These are phyloP conservation scores for Debaryomyces psychrophilus DNA, from an alignment of 1,139 yeast species.

Conservation along the genomic window DNA sequence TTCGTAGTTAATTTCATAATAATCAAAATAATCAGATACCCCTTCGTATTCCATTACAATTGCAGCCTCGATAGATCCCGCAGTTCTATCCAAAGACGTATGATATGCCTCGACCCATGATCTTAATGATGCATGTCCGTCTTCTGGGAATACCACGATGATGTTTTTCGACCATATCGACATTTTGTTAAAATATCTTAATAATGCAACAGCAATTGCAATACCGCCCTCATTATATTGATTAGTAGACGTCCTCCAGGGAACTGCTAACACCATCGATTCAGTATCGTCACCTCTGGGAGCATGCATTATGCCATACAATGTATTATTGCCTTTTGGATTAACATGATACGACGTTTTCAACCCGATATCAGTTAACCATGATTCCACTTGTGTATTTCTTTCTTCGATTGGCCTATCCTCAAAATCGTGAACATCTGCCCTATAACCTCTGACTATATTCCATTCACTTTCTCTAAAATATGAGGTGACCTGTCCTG, in stretches of 20 bases:
- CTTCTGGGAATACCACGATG: slow-evolving; percentile 79
- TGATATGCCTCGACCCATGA: slow-evolving; percentile 97
- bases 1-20: slow-evolving; percentile 75
- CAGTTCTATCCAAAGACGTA: slow-evolving; percentile 79
- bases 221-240: slow-evolving; percentile 79
- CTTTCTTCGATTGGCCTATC: slow-evolving; percentile 35
- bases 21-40: slow-evolving; percentile 66
- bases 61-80: slow-evolving; percentile 96
- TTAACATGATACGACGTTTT: slow-evolving; percentile 57
- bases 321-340: slow-evolving; percentile 41
- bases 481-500: slow-evolving; percentile 91
- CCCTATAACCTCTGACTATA: slow-evolving; percentile 80
- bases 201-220: slow-evolving; percentile 69
- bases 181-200: slow-evolving; percentile 80
- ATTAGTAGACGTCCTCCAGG: slow-evolving; percentile 69
- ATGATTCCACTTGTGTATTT: slow-evolving; percentile 50
- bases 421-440: slow-evolving; percentile 51
- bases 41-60: slow-evolving; percentile 80
- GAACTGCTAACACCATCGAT: slow-evolving; percentile 88
- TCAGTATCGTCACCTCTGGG: slow-evolving; percentile 97
- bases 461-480: slow-evolving; percentile 97
- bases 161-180: slow-evolving; percentile 96
- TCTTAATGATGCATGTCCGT: slow-evolving; percentile 69
- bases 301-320: slow-evolving; percentile 86
- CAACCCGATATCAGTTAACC: slow-evolving; percentile 77